Evolutionary conservation across 176 grass and related monocot genomes (phyloP).

Genomic region (Triticum timopheevii): DNA sequence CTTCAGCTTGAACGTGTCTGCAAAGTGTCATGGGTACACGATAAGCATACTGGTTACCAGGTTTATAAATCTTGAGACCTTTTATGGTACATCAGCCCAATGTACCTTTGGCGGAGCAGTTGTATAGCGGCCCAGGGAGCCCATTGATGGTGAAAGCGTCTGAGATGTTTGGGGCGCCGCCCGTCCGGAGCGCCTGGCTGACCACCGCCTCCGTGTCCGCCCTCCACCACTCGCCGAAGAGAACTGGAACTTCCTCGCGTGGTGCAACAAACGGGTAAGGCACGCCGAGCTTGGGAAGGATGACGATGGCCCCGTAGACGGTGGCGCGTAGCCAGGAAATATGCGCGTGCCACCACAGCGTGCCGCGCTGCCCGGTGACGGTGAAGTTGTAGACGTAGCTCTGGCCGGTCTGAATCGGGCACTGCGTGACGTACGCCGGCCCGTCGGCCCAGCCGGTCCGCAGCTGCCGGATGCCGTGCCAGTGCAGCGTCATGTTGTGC

Average conservation of each 20-base stretch:
- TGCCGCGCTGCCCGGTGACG: conserved; percentile 55
- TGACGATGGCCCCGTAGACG: conserved; percentile 50
- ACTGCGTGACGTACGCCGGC: conserved; percentile 64
- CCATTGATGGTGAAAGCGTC: conserved; percentile 53
- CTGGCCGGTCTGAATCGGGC: conserved; percentile 50
- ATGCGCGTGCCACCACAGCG: conserved; percentile 62
- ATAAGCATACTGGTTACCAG: not conserved
- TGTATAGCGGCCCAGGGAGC: conserved; percentile 29
- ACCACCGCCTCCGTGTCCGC: conserved; percentile 29
- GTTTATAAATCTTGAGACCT: too few species aligned
- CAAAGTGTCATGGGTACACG: not conserved
- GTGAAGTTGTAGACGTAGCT: conserved; percentile 45
- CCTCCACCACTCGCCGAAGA: conserved; percentile 51
- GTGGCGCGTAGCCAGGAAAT: conserved; percentile 46
- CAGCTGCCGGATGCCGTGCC: conserved; percentile 63
- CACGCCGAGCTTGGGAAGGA: conserved; percentile 21
- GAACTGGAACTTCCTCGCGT: conserved; percentile 21
- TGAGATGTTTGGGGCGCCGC: conserved; percentile 25
- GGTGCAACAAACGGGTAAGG: conserved; percentile 35
- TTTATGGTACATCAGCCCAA: too few species aligned
- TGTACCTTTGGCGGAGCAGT: conserved; percentile 39
- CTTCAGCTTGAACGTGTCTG: too few species aligned
- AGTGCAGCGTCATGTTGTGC: conserved; percentile 58
- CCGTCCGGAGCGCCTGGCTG: conserved; percentile 20
- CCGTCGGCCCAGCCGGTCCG: conserved; percentile 58